Evolutionary conservation across 2,329 filamentous ascomycete genomes (phyloP).

Genomic region (Raffaelea albimanens): DNA sequence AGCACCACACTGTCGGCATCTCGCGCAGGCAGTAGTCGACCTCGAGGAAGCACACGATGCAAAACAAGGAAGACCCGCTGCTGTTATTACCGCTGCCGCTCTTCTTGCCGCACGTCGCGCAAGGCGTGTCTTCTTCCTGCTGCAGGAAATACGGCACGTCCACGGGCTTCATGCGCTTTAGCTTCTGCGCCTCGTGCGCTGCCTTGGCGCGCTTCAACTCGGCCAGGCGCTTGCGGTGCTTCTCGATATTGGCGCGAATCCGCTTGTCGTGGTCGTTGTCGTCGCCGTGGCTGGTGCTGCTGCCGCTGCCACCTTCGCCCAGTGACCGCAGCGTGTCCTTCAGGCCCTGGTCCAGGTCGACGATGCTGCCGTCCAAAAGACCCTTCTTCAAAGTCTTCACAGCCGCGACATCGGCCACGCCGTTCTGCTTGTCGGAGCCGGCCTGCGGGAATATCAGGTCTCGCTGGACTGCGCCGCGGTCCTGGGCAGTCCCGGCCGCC

Average conservation of each 20-base stretch:
- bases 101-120: conserved; percentile 9
- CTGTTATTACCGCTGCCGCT: too few species aligned
- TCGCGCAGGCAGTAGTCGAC: conserved; percentile 12
- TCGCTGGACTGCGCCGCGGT: conserved; percentile 13
- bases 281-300: conserved; percentile 7
- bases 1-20: conserved; percentile 13
- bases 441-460: conserved; percentile 11
- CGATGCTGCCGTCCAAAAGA: conserved; percentile 3
- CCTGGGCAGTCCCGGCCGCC: conserved; percentile 4
- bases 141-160: conserved; percentile 13
- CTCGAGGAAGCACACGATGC: conserved; percentile 14
- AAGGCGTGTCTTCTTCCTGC: conserved; percentile 7
- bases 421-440: background rate
- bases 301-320: background rate
- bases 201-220: conserved; percentile 52
- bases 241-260: conserved; percentile 18
- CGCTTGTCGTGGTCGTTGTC: background rate
- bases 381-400: conserved; percentile 5
- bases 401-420: conserved; percentile 1
- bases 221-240: conserved; percentile 27
- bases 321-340: conserved; percentile 3
- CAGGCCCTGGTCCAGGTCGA: conserved; percentile 10
- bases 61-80: conserved; percentile 9
- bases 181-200: conserved; percentile 33
- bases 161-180: conserved; percentile 26